Base-by-base conservation (phyloP, 345 rosid genomes). In the Capsella bursapastoris region DNA sequence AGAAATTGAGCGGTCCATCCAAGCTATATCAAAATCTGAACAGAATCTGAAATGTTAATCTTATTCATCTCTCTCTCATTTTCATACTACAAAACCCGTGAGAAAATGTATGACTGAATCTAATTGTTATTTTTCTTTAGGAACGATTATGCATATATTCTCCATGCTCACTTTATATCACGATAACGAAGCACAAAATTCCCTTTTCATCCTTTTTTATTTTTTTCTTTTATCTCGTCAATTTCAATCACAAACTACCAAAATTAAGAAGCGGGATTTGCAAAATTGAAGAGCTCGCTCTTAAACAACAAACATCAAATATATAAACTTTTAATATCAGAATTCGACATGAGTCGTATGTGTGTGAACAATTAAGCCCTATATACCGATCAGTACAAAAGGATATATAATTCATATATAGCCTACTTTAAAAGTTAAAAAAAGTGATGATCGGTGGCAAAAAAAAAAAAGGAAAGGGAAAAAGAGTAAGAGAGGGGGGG, bases 131-230 rank as follows among this genome's bases (percentile, higher is more conserved):
- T 22, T 35, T 4, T 4, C 8, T 35, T 4, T 7, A 34, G 27
- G 16, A 74, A 66, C 22, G 57, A 15, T 44, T 15, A 57, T 56
- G 7, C 16, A 56, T 15, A 32, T 15, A 66, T 57, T 37, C 44
- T 37, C 44, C 25, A 58, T 57, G 47, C 8, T 34, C 56, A 16
- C 66, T 74, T 74, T 49, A 65, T 37, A 74, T 57, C 59, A 57
- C 22, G 60, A 74, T 57, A 66, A 66, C 66, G 18, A 48, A 57
- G 66, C 67, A 74, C 32, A 57, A 29, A 59, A 50, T 57, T 58
- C 53, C 49, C 65, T 40, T 57, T 57, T 53, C 15, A 9, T 6
- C 11, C 6, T 27, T 12, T 34, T 32, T 32, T 32, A 3, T 31
- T 32, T 6, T 4, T 31, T 12, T 29, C 32, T 31, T 4, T 18